Evolutionary conservation across 805 yeast species (phyloP).

Genomic region (Teunomyces funiuensis): DNA sequence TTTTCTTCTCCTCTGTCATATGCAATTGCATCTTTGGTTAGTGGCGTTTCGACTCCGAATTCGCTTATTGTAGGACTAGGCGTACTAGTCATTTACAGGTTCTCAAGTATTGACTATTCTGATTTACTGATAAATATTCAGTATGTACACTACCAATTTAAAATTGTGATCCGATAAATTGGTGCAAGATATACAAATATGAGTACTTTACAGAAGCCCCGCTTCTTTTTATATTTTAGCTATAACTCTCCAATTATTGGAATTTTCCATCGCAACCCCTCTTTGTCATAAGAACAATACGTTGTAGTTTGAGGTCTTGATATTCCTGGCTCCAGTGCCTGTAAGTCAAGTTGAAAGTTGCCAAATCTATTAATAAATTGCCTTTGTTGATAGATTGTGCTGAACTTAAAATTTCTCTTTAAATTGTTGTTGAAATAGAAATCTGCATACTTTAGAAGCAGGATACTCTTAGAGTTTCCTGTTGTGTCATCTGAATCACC

Average conservation of each 20-base stretch:
- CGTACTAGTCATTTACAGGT: not conserved
- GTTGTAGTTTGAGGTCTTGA: conserved; percentile 5
- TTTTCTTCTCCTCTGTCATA: not conserved
- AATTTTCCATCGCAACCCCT: conserved; percentile 44
- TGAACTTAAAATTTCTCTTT: conserved; percentile 38
- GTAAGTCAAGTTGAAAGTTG: conserved; percentile 27
- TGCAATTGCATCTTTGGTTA: not conserved
- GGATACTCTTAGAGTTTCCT: conserved; percentile 6
- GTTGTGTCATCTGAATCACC: not conserved
- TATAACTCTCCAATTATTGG: conserved; percentile 39
- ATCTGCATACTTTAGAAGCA: conserved; percentile 30
- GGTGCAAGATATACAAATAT: no score
- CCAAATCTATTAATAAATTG: conserved; percentile 44
- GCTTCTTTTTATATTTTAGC: no score
- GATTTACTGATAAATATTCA: no score
- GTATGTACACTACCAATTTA: not conserved
- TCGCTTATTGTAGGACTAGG: not conserved
- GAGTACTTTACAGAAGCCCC: no score
- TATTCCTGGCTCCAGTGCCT: conserved; percentile 4
- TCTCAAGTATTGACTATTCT: no score
- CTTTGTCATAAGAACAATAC: conserved; percentile 32
- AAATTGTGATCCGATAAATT: no score
- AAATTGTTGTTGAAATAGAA: conserved; percentile 34
- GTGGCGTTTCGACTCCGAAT: not conserved
- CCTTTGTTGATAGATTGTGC: conserved; percentile 40